Base-by-base conservation (phyloP, 1,284 basidiomycete species). In the Malassezia yamatoensis region DNA sequence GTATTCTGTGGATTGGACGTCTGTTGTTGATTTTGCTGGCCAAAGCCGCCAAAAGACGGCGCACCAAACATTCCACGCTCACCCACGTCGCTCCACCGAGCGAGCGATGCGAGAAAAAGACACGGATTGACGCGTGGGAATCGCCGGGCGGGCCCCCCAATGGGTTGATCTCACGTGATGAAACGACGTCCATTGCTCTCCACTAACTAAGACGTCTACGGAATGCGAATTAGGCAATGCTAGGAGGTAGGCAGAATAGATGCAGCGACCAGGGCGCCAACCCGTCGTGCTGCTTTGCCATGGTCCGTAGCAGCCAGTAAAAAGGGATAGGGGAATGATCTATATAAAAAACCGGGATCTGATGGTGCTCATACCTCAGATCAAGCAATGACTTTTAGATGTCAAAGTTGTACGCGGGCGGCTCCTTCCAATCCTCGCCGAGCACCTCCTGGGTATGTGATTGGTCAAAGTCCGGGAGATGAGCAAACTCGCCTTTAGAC, bases 21-120 rank as follows among this genome's bases (percentile, higher is more conserved):
- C 46, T 65, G 63, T 40, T 68, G 65, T 40, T 68, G 65, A 50
- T 61, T 68, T 41, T 66, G 66, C 58, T 68, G 66, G 53, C 66
- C 66, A 51, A 68, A 66, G 60, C 64, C 66, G 29, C 64, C 60
- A 47, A 68, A 68, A 15, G 63, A 64, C 33, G 58, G 53, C 39
- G 62, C 61, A 7, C 66, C 66, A 43, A 68, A 68, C 66, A 68
- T 68, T 54, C 7, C 35, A 5, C 21, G 4, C 24, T 21, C 39
- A 32, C 16, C 13, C 41, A 13, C 41, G 41, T 47, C 32, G 45
- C 45, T n/a, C 45, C 24, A 29, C 24, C 24, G 4, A 29, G 24
- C 24, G 24, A 29, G 24, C 24, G 24, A 29, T 29, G 24, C 24
- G 24, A 29, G 24, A 29, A 29, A 29, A 29, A 29, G 24, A 29